Percentiles rank a stretch among this genome's conserved stretches.
Evolutionary conservation across 2,329 filamentous ascomycete species (phyloP).

Genomic region (Gyromitra esculenta): DNA sequence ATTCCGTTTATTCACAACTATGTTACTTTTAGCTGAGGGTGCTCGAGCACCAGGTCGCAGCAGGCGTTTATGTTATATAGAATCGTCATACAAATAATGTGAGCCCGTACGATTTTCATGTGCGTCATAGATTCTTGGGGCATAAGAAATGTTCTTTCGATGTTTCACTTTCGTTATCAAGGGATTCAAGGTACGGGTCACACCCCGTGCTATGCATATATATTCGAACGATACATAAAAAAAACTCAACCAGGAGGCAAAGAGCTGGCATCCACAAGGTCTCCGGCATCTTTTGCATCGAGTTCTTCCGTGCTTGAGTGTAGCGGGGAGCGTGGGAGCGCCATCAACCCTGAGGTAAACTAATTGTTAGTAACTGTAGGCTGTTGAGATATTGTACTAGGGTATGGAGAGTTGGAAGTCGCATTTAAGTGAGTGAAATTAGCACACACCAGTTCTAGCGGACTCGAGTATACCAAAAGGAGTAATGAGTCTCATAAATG

Average conservation of each 20-base stretch:
- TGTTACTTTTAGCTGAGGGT: no score
- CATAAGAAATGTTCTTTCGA: neutral
- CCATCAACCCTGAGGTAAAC: conserved; percentile 80
- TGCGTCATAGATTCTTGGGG: neutral
- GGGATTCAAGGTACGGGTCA: conserved; percentile 31
- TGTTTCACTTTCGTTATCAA: conserved; percentile 2
- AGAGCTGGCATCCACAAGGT: conserved; percentile 92
- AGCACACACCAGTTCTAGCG: conserved; percentile 73
- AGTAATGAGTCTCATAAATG: conserved; percentile 92
- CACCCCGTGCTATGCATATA: conserved; percentile 45
- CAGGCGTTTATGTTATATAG: no score
- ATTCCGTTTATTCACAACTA: no score
- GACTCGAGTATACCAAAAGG: conserved; percentile 98
- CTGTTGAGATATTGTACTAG: neutral
- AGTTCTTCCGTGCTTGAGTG: conserved; percentile 73
- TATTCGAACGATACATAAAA: neutral
- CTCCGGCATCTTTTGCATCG: conserved; percentile 83
- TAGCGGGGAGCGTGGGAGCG: conserved; percentile 89
- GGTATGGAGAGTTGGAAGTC: neutral
- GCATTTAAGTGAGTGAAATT: neutral
- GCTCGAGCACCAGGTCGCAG: no score
- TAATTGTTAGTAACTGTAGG: conserved; percentile 4
- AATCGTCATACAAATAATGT: no score
- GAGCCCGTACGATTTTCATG: no score
- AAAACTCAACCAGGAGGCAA: conserved; percentile 81